These are phyloP conservation scores for Hypomontagnella monticulosa DNA, from an alignment of 495 filamentous ascomycete species.

Conservation along the genomic window DNA sequence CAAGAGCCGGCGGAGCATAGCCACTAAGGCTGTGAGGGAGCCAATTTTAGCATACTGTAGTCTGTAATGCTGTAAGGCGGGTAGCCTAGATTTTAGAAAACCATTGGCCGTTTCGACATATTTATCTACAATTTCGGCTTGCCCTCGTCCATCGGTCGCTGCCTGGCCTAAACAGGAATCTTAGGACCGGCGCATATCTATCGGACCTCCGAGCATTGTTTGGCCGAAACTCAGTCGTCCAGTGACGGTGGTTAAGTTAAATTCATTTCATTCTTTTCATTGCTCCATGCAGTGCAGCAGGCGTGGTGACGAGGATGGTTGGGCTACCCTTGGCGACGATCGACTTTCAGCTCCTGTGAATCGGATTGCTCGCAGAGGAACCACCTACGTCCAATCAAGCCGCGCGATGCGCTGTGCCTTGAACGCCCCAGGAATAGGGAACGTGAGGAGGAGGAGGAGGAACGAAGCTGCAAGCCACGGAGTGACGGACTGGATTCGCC, in stretches of 20 bases:
- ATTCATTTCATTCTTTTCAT: not conserved
- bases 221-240: constrained; percentile 12
- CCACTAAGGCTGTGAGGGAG: constrained; percentile 15
- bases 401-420: constrained; percentile 20
- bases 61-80: constrained; percentile 1
- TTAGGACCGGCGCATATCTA: constrained; percentile 19
- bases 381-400: constrained; percentile 29
- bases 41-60: constrained; percentile 14
- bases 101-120: not conserved
- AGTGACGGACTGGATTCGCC: constrained; percentile 36
- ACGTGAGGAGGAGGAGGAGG: constrained; percentile 25
- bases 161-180: constrained; percentile 29
- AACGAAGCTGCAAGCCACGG: constrained; percentile 37
- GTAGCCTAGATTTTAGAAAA: not conserved
- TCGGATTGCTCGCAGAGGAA: constrained; percentile 23
- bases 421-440: constrained; percentile 22
- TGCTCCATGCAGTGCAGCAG: constrained; percentile 2
- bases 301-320: constrained; percentile 9
- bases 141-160: constrained; percentile 16
- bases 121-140: constrained; percentile 6
- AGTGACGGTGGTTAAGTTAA: constrained; percentile 5
- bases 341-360: constrained; percentile 37
- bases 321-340: constrained; percentile 18
- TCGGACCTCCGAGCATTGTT: constrained; percentile 33
- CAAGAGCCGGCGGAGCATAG: constrained; percentile 6